These are phyloP conservation scores for Zygoascus ofunaensis DNA, from an alignment of 805 yeast species.

Conservation along the genomic window DNA sequence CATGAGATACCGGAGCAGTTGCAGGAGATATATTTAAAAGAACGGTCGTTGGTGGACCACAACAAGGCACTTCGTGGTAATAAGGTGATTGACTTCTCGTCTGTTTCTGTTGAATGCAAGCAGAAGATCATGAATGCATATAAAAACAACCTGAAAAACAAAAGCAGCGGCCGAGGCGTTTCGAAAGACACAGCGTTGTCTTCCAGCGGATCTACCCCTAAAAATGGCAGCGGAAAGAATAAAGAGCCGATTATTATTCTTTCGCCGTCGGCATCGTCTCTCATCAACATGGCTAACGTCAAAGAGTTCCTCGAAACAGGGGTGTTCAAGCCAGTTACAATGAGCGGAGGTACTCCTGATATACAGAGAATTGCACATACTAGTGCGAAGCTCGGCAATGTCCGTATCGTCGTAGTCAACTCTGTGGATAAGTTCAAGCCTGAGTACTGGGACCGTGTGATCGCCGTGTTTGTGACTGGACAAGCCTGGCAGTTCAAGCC, in stretches of 20 bases:
- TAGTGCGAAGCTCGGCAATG: slow-evolving; percentile 49
- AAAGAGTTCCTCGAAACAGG: slow-evolving; percentile 69
- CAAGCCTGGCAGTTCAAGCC: slow-evolving; percentile 94
- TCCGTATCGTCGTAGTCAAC: slow-evolving; percentile 73
- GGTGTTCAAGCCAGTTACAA: slow-evolving; percentile 42
- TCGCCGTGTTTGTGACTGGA: slow-evolving; percentile 93
- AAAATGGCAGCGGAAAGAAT: slow-evolving; percentile 7
- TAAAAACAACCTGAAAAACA: slow-evolving; percentile 7
- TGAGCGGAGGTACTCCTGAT: slow-evolving; percentile 27
- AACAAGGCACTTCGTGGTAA: slow-evolving; percentile 32
- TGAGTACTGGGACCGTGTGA: slow-evolving; percentile 96
- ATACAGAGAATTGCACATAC: slow-evolving; percentile 46
- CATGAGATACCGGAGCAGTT: slow-evolving; percentile 42
- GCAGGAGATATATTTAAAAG: slow-evolving; percentile 38
- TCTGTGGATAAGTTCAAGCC: slow-evolving; percentile 84
- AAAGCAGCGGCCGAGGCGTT: slow-evolving; percentile 1
- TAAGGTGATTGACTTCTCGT: slow-evolving; percentile 28
- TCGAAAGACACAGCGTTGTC: slow-evolving; percentile 4
- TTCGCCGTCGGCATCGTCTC: slow-evolving; percentile 72
- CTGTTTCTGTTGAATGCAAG: slow-evolving; percentile 29
- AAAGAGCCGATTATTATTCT: slow-evolving; percentile 63
- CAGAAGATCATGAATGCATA: slow-evolving; percentile 21
- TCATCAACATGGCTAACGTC: slow-evolving; percentile 55
- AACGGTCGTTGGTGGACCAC: slow-evolving; percentile 35
- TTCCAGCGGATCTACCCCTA: too few relatives aligned